A percentile compares a stretch with the other conserved stretches of the same genome.
These are phyloP conservation scores for Trichoderma sp. DNA, from an alignment of 2,329 filamentous ascomycete species.

Conservation along the genomic window DNA sequence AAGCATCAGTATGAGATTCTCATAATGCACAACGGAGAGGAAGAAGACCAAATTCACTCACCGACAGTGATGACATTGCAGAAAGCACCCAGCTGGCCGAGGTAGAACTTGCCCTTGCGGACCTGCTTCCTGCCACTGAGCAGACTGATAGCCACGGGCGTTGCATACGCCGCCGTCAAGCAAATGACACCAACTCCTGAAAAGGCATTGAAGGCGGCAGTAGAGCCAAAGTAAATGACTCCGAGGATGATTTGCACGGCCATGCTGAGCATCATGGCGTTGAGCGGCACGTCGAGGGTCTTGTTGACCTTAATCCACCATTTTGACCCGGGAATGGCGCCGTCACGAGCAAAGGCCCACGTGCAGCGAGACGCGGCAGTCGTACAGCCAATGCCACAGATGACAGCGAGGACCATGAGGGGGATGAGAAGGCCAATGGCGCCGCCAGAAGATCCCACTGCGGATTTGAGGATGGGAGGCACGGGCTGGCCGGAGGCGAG, in stretches of 20 bases:
- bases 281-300: conserved; percentile 65
- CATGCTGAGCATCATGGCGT: conserved; percentile 74
- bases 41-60: conserved; percentile 44
- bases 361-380: conserved; percentile 68
- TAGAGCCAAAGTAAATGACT: conserved; percentile 69
- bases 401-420: conserved; percentile 65
- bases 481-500: conserved; percentile 63
- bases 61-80: conserved; percentile 67
- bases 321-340: conserved; percentile 65
- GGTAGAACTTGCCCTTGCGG: conserved; percentile 58
- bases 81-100: conserved; percentile 62
- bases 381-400: conserved; percentile 70
- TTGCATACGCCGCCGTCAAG: conserved; percentile 68
- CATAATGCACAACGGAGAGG: background rate
- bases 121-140: conserved; percentile 62
- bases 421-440: conserved; percentile 66
- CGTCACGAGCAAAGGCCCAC: conserved; percentile 72
- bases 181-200: conserved; percentile 71
- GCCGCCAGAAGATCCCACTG: conserved; percentile 62
- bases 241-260: conserved; percentile 64
- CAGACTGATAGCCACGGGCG: conserved; percentile 66
- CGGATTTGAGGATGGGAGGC: conserved; percentile 64
- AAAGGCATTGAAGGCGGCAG: conserved; percentile 72
- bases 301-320: conserved; percentile 64
- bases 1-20: background rate